A percentile compares a stretch with the other conserved stretches of the same genome.
phyloP scores from a whole-genome alignment of 1,139 yeast species.

The Starmera stellimalicola region DNA sequence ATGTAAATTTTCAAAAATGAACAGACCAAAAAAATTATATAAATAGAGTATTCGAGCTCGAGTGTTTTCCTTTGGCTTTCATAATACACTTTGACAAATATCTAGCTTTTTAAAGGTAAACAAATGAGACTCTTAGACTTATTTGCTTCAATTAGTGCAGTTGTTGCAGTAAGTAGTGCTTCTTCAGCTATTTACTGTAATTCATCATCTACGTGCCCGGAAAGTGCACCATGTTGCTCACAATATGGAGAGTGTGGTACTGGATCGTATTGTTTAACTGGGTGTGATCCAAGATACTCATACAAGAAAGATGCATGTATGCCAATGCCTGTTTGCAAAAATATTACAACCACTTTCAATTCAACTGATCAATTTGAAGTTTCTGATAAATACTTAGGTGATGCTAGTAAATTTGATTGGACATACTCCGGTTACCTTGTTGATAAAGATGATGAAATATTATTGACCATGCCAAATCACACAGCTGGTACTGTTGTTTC shows the following conservation, averaged over 20 bases:
- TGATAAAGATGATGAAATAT: conserved; percentile 41
- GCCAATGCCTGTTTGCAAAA: conserved; percentile 49
- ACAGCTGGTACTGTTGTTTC: conserved; percentile 79
- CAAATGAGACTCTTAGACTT: no score
- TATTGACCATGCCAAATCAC: conserved; percentile 71
- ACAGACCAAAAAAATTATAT: no score
- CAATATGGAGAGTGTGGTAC: conserved; percentile 81
- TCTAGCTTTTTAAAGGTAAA: no score
- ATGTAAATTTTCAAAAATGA: no score
- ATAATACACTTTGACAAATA: no score
- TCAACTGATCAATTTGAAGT: conserved; percentile 23
- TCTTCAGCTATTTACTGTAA: conserved; percentile 18
- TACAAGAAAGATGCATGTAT: conserved; percentile 40
- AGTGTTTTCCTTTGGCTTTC: no score
- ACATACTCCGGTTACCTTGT: conserved; percentile 59
- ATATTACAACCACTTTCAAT: conserved; percentile 29
- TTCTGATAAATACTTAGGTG: conserved; percentile 50
- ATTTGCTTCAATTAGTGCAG: no score
- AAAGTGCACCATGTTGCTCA: conserved; percentile 69
- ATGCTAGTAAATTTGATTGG: conserved; percentile 62
- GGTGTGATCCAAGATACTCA: conserved; percentile 51
- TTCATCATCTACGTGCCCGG: conserved; percentile 45
- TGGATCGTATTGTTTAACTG: conserved; percentile 73
- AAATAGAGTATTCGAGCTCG: no score
- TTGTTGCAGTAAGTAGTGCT: no score